Evolutionary conservation across 2,329 filamentous ascomycete species (phyloP).

Genomic region (Daldinia sp.): DNA sequence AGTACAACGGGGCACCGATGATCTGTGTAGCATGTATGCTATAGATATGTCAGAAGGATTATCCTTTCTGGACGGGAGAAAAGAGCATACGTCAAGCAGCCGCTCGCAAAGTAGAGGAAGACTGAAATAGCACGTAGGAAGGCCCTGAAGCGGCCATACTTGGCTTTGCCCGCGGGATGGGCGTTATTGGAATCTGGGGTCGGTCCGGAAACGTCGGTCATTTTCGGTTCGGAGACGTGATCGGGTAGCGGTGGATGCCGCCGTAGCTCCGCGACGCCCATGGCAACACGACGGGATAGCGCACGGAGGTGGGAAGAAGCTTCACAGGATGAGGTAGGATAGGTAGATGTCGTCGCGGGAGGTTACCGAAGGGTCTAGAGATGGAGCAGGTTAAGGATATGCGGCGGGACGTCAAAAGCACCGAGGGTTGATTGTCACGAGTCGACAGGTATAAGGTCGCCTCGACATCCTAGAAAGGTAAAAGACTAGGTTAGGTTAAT

Average conservation of each 20-base stretch:
- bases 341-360: neutral
- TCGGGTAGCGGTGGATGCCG: slow-evolving; percentile 42
- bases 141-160: slow-evolving; percentile 60
- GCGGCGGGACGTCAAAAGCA: neutral
- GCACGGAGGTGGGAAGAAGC: neutral
- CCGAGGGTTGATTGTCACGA: slow-evolving; percentile 2
- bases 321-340: neutral
- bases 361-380: neutral
- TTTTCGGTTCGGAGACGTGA: slow-evolving; percentile 42
- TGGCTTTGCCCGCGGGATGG: slow-evolving; percentile 65
- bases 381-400: neutral
- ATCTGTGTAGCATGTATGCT: slow-evolving; percentile 77
- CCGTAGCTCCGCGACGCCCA: slow-evolving; percentile 50
- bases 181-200: slow-evolving; percentile 36
- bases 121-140: slow-evolving; percentile 62
- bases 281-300: slow-evolving; percentile 27
- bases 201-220: slow-evolving; percentile 30
- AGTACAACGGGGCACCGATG: slow-evolving; percentile 78
- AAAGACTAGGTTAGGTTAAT: slow-evolving; percentile 1
- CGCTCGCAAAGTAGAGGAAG: slow-evolving; percentile 59
- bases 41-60: slow-evolving; percentile 37
- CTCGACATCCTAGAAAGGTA: slow-evolving; percentile 15
- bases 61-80: neutral
- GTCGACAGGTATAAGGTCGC: neutral
- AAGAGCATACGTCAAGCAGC: slow-evolving; percentile 57